A percentile compares a stretch with the other conserved stretches of the same genome.
Conservation (phyloP, 108 stramenopile genomes). For the Mediolabrus comicus region DNA sequence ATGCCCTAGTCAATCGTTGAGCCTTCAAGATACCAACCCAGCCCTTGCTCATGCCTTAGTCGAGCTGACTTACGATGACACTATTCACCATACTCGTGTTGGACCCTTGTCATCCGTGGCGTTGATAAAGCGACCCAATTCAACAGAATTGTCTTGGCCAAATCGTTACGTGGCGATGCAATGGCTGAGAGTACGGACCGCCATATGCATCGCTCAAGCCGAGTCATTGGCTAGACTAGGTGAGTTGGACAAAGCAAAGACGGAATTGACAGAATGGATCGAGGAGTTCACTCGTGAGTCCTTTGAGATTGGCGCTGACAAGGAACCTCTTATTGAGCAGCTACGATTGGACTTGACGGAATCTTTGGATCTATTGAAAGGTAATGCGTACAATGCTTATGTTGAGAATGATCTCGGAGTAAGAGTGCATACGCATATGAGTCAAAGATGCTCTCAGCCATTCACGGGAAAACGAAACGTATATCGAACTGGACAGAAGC, state of each 20-base stretch:
- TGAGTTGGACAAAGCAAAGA: constrained; percentile 27
- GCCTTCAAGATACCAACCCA: neutral
- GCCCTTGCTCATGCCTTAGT: constrained; percentile 19
- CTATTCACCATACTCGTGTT: constrained; percentile 26
- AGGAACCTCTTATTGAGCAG: constrained; percentile 21
- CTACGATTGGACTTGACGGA: constrained; percentile 13
- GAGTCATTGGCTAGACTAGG: constrained; percentile 23
- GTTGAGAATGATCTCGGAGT: constrained; percentile 38
- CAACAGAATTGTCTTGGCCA: constrained; percentile 21
- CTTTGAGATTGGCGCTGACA: constrained; percentile 28
- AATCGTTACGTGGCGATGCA: constrained; percentile 38
- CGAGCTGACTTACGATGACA: constrained; percentile 32
- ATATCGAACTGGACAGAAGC: neutral
- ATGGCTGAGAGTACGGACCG: constrained; percentile 42
- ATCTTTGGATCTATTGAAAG: constrained; percentile 26
- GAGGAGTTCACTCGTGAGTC: constrained; percentile 22
- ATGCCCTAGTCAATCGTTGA: neutral
- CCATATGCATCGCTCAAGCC: constrained; percentile 16
- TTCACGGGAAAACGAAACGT: neutral
- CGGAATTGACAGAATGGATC: constrained; percentile 20
- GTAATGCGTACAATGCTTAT: constrained; percentile 21
- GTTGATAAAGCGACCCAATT: constrained; percentile 29
- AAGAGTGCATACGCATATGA: constrained; percentile 19
- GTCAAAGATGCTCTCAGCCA: neutral
- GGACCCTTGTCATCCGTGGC: constrained; percentile 22